These are phyloP conservation scores for Neurospora terricola DNA, from an alignment of 495 filamentous ascomycete species.

Conservation along the genomic window DNA sequence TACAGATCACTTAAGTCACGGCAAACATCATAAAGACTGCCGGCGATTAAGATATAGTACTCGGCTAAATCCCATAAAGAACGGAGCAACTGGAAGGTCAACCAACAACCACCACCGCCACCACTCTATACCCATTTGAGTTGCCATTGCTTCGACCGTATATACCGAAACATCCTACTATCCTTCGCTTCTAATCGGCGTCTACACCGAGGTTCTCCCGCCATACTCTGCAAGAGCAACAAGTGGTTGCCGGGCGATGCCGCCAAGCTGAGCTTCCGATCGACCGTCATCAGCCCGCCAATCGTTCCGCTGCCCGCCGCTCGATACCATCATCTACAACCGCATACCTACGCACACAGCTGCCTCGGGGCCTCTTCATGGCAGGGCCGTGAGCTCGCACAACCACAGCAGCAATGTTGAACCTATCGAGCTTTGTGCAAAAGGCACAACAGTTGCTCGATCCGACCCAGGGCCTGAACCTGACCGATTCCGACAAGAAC, in stretches of 20 bases:
- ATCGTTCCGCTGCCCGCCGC: constrained; percentile 1
- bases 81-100: neutral
- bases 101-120: neutral
- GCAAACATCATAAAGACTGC: neutral
- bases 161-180: neutral
- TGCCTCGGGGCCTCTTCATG: constrained; percentile 6
- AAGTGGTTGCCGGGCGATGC: constrained; percentile 4
- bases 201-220: neutral
- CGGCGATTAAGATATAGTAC: neutral
- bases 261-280: neutral
- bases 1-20: neutral
- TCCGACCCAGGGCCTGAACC: constrained; percentile 57
- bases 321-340: neutral
- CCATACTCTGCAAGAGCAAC: neutral
- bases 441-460: constrained; percentile 89
- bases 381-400: constrained; percentile 1
- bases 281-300: neutral
- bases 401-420: constrained; percentile 34
- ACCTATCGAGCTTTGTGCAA: constrained; percentile 79
- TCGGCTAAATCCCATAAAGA: neutral
- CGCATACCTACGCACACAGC: neutral
- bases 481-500: constrained; percentile 59
- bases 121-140: neutral
- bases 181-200: neutral
- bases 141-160: neutral